These are phyloP conservation scores for Barnettozyma sucrosica DNA, from an alignment of 805 yeast species.

Conservation along the genomic window DNA sequence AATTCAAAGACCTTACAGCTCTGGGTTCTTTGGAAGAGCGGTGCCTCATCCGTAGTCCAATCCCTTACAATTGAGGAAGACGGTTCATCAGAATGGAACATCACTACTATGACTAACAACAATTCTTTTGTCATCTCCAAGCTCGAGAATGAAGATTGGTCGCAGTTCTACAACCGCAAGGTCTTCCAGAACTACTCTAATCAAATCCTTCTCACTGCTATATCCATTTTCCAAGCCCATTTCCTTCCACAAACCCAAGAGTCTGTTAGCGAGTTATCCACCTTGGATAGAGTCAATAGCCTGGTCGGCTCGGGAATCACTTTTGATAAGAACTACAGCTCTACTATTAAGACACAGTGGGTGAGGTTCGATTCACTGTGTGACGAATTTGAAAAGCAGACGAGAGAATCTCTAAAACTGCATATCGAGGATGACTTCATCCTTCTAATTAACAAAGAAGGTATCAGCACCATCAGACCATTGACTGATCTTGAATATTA, in stretches of 20 bases:
- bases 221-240: constrained; percentile 45
- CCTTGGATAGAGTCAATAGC: constrained; percentile 30
- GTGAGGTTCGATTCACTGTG: constrained; percentile 65
- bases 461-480: constrained; percentile 31
- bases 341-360: constrained; percentile 51
- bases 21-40: constrained; percentile 58
- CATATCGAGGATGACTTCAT: constrained; percentile 31
- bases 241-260: constrained; percentile 26
- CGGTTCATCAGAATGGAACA: constrained; percentile 19
- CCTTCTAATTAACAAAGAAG: constrained; percentile 31
- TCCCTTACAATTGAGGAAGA: constrained; percentile 28
- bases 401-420: constrained; percentile 55
- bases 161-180: constrained; percentile 38
- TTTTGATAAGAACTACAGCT: constrained; percentile 29
- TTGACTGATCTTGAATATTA: constrained; percentile 31
- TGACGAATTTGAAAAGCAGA: constrained; percentile 57
- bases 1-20: constrained; percentile 25
- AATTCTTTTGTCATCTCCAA: constrained; percentile 13
- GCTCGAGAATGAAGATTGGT: constrained; percentile 27
- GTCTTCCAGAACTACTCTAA: constrained; percentile 48
- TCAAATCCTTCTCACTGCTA: constrained; percentile 45
- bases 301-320: constrained; percentile 29
- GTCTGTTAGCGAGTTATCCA: constrained; percentile 23
- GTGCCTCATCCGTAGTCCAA: constrained; percentile 45
- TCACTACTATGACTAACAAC: constrained; percentile 10